Evolutionary conservation across 1,284 basidiomycete species (phyloP).

Genomic region (Malassezia japonica): DNA sequence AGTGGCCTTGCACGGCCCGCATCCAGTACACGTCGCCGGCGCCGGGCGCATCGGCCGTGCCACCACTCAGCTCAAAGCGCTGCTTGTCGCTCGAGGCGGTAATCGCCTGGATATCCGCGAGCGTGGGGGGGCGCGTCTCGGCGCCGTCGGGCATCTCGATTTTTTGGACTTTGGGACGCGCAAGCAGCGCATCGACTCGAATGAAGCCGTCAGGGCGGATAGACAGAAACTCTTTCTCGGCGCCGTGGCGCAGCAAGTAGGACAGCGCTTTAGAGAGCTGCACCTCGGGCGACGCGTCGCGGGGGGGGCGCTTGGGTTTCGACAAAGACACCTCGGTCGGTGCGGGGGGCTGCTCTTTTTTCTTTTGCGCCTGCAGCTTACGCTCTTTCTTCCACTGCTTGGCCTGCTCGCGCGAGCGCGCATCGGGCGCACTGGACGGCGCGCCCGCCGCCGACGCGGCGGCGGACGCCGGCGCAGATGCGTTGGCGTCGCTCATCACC

Average conservation of each 20-base stretch:
- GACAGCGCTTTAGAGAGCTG: slow-evolving; percentile 67
- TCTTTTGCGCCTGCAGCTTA: slow-evolving; percentile 14
- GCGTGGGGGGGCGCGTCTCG: slow-evolving; percentile 14
- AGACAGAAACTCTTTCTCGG: slow-evolving; percentile 61
- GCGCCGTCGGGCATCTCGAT: slow-evolving; percentile 22
- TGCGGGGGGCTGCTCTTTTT: slow-evolving; percentile 18
- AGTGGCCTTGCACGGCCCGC: slow-evolving; percentile 90
- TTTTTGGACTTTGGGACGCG: slow-evolving; percentile 28
- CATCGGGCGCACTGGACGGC: background rate
- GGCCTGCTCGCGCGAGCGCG: slow-evolving; percentile 19
- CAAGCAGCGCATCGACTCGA: slow-evolving; percentile 55
- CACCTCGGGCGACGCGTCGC: slow-evolving; percentile 8
- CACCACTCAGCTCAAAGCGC: slow-evolving; percentile 41
- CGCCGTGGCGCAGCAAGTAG: slow-evolving; percentile 75
- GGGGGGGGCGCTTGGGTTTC: slow-evolving; percentile 3
- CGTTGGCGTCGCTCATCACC: too few species aligned
- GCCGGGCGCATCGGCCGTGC: slow-evolving; percentile 1
- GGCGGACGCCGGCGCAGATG: too few species aligned
- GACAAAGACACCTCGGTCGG: background rate
- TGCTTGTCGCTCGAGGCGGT: slow-evolving; percentile 39
- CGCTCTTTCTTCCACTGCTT: slow-evolving; percentile 23
- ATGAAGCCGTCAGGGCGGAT: slow-evolving; percentile 74
- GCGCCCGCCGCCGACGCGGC: too few species aligned
- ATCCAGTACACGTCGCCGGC: slow-evolving; percentile 18
- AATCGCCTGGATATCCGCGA: slow-evolving; percentile 26